A percentile compares a stretch with the other conserved stretches of the same genome.
phyloP scores from a whole-genome alignment of 2,329 filamentous ascomycete genomes.

The Alternaria atra region DNA sequence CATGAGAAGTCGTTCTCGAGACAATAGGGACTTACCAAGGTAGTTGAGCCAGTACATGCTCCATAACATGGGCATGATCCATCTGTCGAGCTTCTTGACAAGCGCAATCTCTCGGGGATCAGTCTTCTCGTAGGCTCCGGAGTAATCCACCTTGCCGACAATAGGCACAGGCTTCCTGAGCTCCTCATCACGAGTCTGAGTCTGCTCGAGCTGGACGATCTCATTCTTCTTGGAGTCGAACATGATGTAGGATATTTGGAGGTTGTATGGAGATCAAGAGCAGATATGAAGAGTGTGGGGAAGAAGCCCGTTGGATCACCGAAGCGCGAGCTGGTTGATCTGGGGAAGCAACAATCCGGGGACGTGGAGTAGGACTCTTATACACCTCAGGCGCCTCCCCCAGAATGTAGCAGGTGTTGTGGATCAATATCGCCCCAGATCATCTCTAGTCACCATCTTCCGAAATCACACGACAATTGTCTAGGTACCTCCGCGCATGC shows the following conservation, averaged over 20 bases:
- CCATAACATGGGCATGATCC: conserved; percentile 42
- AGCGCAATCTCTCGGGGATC: conserved; percentile 47
- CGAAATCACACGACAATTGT: conserved; percentile 23
- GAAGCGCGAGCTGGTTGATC: conserved; percentile 33
- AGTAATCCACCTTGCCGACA: conserved; percentile 44
- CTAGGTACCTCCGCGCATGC: conserved; percentile 21
- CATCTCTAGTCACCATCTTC: conserved; percentile 15
- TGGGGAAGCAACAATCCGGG: conserved; percentile 35
- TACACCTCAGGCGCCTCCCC: conserved; percentile 15
- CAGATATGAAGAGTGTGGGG: conserved; percentile 10
- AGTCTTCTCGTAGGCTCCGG: conserved; percentile 47
- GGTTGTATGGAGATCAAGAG: neutral
- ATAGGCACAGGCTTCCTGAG: conserved; percentile 34
- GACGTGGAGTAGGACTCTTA: conserved; percentile 30
- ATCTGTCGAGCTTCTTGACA: conserved; percentile 43
- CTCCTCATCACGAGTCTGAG: conserved; percentile 32
- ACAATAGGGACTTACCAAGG: conserved; percentile 12
- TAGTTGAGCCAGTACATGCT: conserved; percentile 31
- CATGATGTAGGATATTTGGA: conserved; percentile 12
- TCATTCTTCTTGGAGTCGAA: conserved; percentile 39
- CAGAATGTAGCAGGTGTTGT: neutral
- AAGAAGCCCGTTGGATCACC: conserved; percentile 28
- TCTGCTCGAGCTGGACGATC: conserved; percentile 38
- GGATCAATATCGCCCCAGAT: conserved; percentile 5
- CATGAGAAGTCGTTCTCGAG: conserved; percentile 23